Evolutionary conservation across 1,284 basidiomycete genomes (phyloP).

Genomic region (Ustilago bromivora): DNA sequence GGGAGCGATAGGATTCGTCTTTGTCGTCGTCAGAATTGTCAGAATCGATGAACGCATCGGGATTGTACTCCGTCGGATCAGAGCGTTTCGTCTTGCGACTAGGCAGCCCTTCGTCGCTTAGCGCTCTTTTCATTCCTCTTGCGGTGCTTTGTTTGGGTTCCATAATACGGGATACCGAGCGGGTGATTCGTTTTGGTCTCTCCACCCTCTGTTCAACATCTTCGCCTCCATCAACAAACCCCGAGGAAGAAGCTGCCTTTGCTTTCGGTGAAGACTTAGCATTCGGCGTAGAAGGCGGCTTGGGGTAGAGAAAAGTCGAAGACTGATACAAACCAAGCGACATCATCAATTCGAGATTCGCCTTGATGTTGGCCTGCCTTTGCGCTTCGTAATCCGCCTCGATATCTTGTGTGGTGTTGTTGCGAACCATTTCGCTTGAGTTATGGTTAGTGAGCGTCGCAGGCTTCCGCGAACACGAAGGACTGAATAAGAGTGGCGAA

Average conservation of each 20-base stretch:
- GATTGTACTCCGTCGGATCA: not conserved
- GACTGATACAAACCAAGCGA: constrained; percentile 33
- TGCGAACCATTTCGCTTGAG: constrained; percentile 12
- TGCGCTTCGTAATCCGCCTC: constrained; percentile 37
- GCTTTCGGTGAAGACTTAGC: constrained; percentile 1
- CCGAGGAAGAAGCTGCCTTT: not conserved
- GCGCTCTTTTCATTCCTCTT: constrained; percentile 16
- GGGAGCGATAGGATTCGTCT: not conserved
- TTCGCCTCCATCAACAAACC: not conserved
- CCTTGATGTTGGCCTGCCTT: constrained; percentile 31
- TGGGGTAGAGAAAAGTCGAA: constrained; percentile 10
- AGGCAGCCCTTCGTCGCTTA: not conserved
- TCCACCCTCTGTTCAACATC: not conserved
- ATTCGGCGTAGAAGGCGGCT: constrained; percentile 1
- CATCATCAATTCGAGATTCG: constrained; percentile 43
- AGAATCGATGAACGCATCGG: not conserved
- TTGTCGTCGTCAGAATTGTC: constrained; percentile 22
- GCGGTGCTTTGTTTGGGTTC: not conserved
- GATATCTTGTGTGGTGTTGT: not conserved
- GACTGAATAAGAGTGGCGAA: not conserved
- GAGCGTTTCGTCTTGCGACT: not conserved
- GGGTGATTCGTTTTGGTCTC: constrained; percentile 18
- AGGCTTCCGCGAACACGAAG: too few relatives aligned
- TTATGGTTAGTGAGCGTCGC: not conserved
- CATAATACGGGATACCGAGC: constrained; percentile 16